phyloP scores from a whole-genome alignment of 352 stramenopile species.

The Peronospora tabacina region DNA sequence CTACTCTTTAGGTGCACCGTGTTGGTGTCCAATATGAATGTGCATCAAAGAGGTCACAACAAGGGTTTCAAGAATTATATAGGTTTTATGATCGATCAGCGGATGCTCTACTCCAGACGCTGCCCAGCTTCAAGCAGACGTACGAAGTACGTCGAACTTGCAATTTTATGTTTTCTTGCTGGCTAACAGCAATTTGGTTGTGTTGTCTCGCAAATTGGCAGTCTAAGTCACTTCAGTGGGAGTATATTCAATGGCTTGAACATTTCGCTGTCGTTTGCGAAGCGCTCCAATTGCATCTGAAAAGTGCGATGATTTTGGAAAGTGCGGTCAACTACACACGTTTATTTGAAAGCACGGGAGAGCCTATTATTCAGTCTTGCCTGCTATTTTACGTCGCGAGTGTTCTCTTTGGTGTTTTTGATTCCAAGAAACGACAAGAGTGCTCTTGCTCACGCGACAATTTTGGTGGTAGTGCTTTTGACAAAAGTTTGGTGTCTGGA shows the following conservation, averaged over 20 bases:
- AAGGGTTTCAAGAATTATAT: conserved; percentile 24
- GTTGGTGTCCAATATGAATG: conserved; percentile 58
- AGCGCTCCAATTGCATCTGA: conserved; percentile 18
- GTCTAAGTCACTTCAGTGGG: conserved; percentile 42
- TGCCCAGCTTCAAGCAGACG: conserved; percentile 10
- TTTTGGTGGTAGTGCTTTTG: conserved; percentile 5
- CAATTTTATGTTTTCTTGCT: conserved; percentile 8
- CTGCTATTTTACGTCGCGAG: conserved; percentile 24
- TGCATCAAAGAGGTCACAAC: conserved; percentile 21
- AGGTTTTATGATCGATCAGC: conserved; percentile 40
- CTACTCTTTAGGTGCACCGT: conserved; percentile 38
- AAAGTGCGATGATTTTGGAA: conserved; percentile 34
- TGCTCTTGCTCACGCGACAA: neutral
- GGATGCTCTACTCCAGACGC: conserved; percentile 15
- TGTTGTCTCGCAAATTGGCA: conserved; percentile 9
- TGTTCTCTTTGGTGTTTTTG: conserved; percentile 18
- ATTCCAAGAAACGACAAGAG: conserved; percentile 10
- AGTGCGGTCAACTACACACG: conserved; percentile 29
- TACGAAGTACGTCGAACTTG: conserved; percentile 27
- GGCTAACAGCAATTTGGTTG: conserved; percentile 4
- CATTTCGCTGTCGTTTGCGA: conserved; percentile 53
- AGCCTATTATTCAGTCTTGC: conserved; percentile 17
- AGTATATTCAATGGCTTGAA: conserved; percentile 54
- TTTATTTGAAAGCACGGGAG: conserved; percentile 8
- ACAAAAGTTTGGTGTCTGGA: conserved; percentile 10